Conservation (phyloP, 495 filamentous ascomycete genomes). For the Cladorrhinum samala region DNA sequence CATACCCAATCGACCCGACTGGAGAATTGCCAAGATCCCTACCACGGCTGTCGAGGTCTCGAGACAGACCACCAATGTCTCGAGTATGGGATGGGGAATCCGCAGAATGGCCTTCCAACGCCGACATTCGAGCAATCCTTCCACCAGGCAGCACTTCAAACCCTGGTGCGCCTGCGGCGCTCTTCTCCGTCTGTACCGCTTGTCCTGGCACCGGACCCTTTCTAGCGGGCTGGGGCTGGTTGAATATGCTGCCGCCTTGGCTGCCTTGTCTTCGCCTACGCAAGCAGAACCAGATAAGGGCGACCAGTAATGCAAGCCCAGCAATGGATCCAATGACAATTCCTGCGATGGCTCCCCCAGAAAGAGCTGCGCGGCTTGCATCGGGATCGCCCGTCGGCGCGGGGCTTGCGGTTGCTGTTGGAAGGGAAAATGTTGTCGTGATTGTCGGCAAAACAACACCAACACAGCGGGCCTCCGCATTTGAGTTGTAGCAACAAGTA, state of each 20-base stretch:
- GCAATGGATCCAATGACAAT: slow-evolving; percentile 77
- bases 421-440: slow-evolving; percentile 57
- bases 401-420: slow-evolving; percentile 37
- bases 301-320: slow-evolving; percentile 49
- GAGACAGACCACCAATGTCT: background rate
- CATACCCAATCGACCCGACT: slow-evolving; percentile 30
- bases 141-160: slow-evolving; percentile 78
- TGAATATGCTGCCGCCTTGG: slow-evolving; percentile 63
- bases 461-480: slow-evolving; percentile 61
- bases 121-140: slow-evolving; percentile 92
- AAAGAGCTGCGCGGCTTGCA: slow-evolving; percentile 48
- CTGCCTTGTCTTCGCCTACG: slow-evolving; percentile 55
- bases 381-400: slow-evolving; percentile 39
- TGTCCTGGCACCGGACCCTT: slow-evolving; percentile 39
- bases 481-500: slow-evolving; percentile 85
- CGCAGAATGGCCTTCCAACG: slow-evolving; percentile 66
- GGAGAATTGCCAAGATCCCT: slow-evolving; percentile 31
- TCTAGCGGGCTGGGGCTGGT: slow-evolving; percentile 77
- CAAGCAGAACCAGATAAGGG: slow-evolving; percentile 55
- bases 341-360: slow-evolving; percentile 81
- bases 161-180: slow-evolving; percentile 38
- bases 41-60: slow-evolving; percentile 30
- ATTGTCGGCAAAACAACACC: slow-evolving; percentile 70
- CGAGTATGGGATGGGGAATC: slow-evolving; percentile 46
- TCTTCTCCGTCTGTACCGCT: slow-evolving; percentile 28